A percentile compares a stretch with the other conserved stretches of the same genome.
Conservation (phyloP, 495 filamentous ascomycete genomes). For the Hypoxylon subgilvum region DNA sequence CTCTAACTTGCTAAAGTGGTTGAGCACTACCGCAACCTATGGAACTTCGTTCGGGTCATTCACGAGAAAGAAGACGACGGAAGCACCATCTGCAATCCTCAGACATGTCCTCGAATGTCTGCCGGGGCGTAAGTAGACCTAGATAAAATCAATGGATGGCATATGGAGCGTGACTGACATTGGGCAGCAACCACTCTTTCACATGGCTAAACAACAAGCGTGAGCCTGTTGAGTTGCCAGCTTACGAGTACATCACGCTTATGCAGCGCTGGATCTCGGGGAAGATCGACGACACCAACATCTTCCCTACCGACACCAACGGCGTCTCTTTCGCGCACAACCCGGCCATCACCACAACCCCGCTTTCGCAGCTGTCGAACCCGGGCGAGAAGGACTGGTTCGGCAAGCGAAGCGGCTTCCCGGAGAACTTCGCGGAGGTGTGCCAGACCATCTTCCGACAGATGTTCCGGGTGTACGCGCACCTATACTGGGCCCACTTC, state of each 20-base stretch:
- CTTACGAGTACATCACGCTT: slow-evolving; percentile 84
- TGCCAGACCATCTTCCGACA: slow-evolving; percentile 91
- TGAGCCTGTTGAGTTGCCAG: slow-evolving; percentile 72
- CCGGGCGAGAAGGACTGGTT: slow-evolving; percentile 73
- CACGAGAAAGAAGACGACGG: slow-evolving; percentile 77
- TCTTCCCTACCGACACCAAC: slow-evolving; percentile 80
- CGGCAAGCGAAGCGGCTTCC: slow-evolving; percentile 87
- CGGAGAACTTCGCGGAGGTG: slow-evolving; percentile 80
- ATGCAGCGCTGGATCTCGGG: slow-evolving; percentile 93
- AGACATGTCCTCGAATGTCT: slow-evolving; percentile 87
- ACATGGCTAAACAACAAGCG: slow-evolving; percentile 80
- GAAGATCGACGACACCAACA: slow-evolving; percentile 83
- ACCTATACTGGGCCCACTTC: slow-evolving; percentile 87
- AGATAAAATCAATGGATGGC: background rate
- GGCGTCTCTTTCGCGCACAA: slow-evolving; percentile 63
- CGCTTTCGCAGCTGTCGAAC: slow-evolving; percentile 65
- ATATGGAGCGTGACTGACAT: slow-evolving; percentile 22
- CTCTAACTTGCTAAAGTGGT: slow-evolving; percentile 65
- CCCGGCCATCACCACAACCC: slow-evolving; percentile 61
- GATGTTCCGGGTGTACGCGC: slow-evolving; percentile 96
- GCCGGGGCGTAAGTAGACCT: slow-evolving; percentile 81
- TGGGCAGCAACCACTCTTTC: slow-evolving; percentile 76
- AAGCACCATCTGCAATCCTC: slow-evolving; percentile 77
- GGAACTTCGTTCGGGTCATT: slow-evolving; percentile 81
- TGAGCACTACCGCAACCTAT: slow-evolving; percentile 85